Base-by-base conservation (phyloP, 768 basidiomycete genomes). In the Mycena amicta region DNA sequence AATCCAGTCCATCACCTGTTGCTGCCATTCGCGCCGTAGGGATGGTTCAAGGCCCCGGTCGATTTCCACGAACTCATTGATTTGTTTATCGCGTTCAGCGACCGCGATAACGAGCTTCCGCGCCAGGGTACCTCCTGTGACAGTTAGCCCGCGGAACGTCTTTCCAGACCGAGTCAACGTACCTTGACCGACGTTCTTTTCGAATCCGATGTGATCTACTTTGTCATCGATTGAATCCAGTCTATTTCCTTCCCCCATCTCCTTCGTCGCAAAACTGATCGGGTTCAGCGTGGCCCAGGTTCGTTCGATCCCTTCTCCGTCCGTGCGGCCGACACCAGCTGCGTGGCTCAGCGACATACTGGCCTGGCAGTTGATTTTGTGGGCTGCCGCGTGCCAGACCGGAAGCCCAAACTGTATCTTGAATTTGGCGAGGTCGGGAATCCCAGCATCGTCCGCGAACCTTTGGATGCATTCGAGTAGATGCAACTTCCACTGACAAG, bases 391-490 rank as follows among this genome's bases (percentile, higher is more conserved):
- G n/a, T n/a, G n/a, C n/a, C n/a, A n/a, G n/a, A n/a, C n/a, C n/a
- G n/a, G n/a, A n/a, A n/a, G n/a, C n/a, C n/a, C n/a, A n/a, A n/a
- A n/a, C n/a, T n/a, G 47, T 5, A 50, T 29, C 47, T 26, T 11
- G 47, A 25, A 26, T 8, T 50, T 20, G 16, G 16, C 47, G 16
- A 50, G 26, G 20, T 50, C 20, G 11, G 41, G 11, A 22, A 6
- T 12, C 12, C 20, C 12, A 22, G 20, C 6, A 20, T 12, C 41
- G 11, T 12, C 41, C 41, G 40, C 52, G n/a, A 53, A 58, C 4
- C 5, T 31, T 3, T n/a, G 4, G 16, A 55, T 25, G 4, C 43
- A 28, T 55, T 23, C 27, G 55, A 70, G 27, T n/a, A n/a, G n/a
- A n/a, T n/a, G n/a, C n/a, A n/a, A n/a, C n/a, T n/a, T n/a, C n/a